A percentile compares a stretch with the other conserved stretches of the same genome.
Evolutionary conservation across 139 green algal genomes (phyloP).

Genomic region (Chlorella sorokiniana): DNA sequence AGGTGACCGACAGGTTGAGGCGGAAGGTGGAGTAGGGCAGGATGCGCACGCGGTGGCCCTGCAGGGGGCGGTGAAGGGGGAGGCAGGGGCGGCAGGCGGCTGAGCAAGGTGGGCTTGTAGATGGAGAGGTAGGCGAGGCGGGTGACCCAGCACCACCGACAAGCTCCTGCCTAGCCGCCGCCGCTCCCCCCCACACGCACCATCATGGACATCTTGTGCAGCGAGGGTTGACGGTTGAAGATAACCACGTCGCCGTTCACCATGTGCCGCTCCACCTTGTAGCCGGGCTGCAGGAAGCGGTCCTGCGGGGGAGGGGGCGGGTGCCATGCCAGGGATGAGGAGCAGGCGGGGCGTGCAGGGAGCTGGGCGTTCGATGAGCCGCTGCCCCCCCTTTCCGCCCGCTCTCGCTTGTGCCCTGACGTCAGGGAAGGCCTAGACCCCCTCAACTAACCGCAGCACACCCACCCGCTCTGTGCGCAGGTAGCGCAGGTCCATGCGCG

Average conservation of each 20-base stretch:
- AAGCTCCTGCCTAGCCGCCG: not conserved
- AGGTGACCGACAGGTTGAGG: slow-evolving; percentile 96
- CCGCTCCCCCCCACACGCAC: slow-evolving; percentile 26
- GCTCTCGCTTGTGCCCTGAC: too few relatives aligned
- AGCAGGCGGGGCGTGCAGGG: not conserved
- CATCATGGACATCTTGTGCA: slow-evolving; percentile 99
- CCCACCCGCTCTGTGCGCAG: slow-evolving; percentile 52
- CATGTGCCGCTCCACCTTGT: slow-evolving; percentile 96
- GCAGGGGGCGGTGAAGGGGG: not conserved
- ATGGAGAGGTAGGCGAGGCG: too few relatives aligned
- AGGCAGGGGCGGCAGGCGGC: too few relatives aligned
- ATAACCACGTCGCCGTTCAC: slow-evolving; percentile 95
- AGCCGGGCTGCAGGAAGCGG: slow-evolving; percentile 78
- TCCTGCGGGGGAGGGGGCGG: slow-evolving; percentile 31
- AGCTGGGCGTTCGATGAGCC: too few relatives aligned
- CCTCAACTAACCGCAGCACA: too few relatives aligned
- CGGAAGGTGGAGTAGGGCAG: slow-evolving; percentile 93
- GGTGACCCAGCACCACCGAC: not conserved
- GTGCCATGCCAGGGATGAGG: not conserved
- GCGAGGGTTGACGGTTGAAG: slow-evolving; percentile 99
- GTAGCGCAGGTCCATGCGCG: slow-evolving; percentile 91
- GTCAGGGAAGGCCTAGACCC: too few relatives aligned
- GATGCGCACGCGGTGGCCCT: slow-evolving; percentile 88
- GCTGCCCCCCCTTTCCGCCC: too few relatives aligned
- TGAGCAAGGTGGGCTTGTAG: too few relatives aligned